Percentiles rank a stretch among this genome's conserved stretches.
Conservation (phyloP, 179 eudicot species). For the Actinidia polygama region DNA sequence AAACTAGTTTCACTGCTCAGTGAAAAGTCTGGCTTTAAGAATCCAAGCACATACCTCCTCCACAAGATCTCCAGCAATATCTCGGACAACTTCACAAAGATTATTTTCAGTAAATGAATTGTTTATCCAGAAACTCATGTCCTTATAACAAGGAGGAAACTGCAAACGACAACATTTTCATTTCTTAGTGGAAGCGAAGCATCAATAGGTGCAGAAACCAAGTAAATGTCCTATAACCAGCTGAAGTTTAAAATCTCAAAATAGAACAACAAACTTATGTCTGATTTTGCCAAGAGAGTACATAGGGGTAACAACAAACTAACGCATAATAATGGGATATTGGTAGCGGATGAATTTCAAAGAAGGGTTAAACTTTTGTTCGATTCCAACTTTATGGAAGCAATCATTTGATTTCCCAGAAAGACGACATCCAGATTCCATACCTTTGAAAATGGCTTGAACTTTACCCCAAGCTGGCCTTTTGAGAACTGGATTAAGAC, state of each 20-base stretch:
- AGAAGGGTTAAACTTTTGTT: too few relatives aligned
- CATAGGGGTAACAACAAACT: too few relatives aligned
- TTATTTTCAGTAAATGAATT: constrained; percentile 92
- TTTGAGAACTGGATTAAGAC: constrained; percentile 54
- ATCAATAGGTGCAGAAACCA: background rate
- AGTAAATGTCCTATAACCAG: background rate
- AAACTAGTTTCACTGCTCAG: background rate
- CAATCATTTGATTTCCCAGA: too few relatives aligned
- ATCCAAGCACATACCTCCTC: constrained; percentile 70
- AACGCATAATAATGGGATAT: too few relatives aligned
- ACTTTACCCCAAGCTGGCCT: constrained; percentile 80
- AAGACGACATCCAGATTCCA: constrained; percentile 11
- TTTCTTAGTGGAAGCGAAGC: constrained; percentile 6
- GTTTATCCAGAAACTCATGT: constrained; percentile 94
- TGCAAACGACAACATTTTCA: constrained; percentile 34
- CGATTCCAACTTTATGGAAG: too few relatives aligned
- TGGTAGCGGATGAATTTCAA: too few relatives aligned
- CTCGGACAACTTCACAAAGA: constrained; percentile 90
- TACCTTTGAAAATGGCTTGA: constrained; percentile 97
- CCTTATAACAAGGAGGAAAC: constrained; percentile 97
- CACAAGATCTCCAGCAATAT: constrained; percentile 90
- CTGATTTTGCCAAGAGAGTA: background rate
- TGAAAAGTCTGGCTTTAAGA: background rate
- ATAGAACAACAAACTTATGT: background rate
- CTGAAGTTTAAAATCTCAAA: background rate